Evolutionary conservation across 352 stramenopile species (phyloP).

Genomic region (Saprolegnia diclina): DNA sequence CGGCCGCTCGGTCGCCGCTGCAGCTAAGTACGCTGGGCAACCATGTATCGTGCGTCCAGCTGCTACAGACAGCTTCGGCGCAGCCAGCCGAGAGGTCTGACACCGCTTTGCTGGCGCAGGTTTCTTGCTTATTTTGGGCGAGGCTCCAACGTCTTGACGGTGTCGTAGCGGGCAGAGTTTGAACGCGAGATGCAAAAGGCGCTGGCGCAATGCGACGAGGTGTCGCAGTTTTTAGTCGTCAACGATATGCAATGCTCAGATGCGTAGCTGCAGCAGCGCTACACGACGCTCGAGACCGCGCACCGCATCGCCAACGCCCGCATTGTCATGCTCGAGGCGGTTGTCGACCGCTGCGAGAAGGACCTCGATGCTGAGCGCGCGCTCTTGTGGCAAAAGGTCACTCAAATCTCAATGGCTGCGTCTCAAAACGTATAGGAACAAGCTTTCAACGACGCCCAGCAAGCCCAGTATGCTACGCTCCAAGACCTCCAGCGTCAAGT

Average conservation of each 20-base stretch:
- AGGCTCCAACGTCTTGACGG: not conserved
- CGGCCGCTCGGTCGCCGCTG: constrained; percentile 50
- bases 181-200: not conserved
- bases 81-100: not conserved
- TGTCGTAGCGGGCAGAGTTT: not conserved
- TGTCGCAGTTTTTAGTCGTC: not conserved
- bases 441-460: not conserved
- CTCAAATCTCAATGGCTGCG: not conserved
- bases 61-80: constrained; percentile 37
- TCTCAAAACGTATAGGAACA: not conserved
- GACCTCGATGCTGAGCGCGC: constrained; percentile 3
- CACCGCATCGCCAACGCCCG: constrained; percentile 24
- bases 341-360: constrained; percentile 11
- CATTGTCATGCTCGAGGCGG: constrained; percentile 20
- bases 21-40: constrained; percentile 70
- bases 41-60: constrained; percentile 53
- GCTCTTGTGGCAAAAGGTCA: constrained; percentile 10
- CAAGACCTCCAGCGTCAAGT: constrained; percentile 14
- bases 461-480: constrained; percentile 1
- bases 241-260: not conserved
- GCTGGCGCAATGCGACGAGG: not conserved
- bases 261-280: not conserved
- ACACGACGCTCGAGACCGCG: constrained; percentile 10
- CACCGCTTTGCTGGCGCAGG: not conserved
- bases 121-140: no score